These are phyloP conservation scores for Acanthochlamys bracteata DNA, from an alignment of 106 monocot species.

Conservation along the genomic window DNA sequence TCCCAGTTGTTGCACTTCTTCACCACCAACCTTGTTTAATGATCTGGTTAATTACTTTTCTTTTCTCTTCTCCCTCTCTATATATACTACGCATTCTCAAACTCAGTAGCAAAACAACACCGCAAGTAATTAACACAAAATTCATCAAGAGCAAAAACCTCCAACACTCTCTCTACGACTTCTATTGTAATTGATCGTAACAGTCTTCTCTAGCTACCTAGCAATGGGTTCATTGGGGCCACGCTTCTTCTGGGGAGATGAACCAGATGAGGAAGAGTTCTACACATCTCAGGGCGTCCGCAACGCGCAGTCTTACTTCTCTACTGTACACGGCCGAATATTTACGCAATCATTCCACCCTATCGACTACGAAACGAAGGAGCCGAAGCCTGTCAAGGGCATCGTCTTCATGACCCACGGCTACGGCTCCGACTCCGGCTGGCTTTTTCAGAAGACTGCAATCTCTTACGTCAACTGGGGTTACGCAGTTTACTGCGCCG, in stretches of 20 bases:
- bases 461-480: constrained; percentile 79
- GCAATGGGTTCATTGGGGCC: constrained; percentile 7
- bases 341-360: constrained; percentile 94
- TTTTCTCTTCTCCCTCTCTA: too few species aligned
- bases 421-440: constrained; percentile 87
- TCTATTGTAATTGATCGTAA: too few species aligned
- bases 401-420: constrained; percentile 96
- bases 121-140: too few species aligned
- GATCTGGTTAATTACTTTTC: too few species aligned
- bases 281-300: constrained; percentile 65
- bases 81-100: too few species aligned
- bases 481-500: constrained; percentile 93
- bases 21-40: too few species aligned
- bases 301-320: constrained; percentile 66
- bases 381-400: constrained; percentile 40
- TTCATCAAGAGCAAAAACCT: too few species aligned
- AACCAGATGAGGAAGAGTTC: constrained; percentile 56
- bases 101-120: too few species aligned
- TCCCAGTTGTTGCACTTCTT: too few species aligned
- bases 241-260: constrained; percentile 75
- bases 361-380: constrained; percentile 12
- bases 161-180: too few species aligned
- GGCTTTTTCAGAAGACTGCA: constrained; percentile 94
- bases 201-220: too few species aligned
- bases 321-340: constrained; percentile 49